Evolutionary conservation across 306 rosid genomes (phyloP).

Genomic region (Corylus heterophylla): DNA sequence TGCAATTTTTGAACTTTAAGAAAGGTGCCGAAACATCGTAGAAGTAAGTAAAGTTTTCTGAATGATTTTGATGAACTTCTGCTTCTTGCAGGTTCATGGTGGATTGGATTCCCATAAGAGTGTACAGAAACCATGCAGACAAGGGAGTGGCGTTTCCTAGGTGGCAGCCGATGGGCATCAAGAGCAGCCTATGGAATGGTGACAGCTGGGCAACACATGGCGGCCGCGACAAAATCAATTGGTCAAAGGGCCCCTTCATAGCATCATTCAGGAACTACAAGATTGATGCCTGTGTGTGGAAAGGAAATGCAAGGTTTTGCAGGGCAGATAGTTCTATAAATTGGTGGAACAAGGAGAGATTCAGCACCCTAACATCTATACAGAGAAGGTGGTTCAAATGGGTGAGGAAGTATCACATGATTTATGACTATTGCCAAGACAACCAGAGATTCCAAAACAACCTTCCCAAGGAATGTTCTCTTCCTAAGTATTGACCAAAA

Average conservation of each 20-base stretch:
- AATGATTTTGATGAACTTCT: background rate
- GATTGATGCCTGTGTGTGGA: constrained; percentile 82
- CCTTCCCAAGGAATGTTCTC: constrained; percentile 84
- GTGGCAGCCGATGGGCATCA: constrained; percentile 88
- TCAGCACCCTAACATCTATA: constrained; percentile 41
- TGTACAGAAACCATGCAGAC: constrained; percentile 83
- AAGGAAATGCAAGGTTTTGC: constrained; percentile 81
- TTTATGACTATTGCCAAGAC: constrained; percentile 82
- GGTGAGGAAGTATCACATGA: constrained; percentile 76
- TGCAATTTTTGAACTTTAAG: too few relatives aligned
- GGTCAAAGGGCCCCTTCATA: constrained; percentile 79
- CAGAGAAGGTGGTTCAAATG: constrained; percentile 81
- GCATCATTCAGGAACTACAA: constrained; percentile 66
- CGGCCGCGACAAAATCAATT: constrained; percentile 78
- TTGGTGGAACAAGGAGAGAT: constrained; percentile 78
- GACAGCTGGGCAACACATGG: constrained; percentile 93
- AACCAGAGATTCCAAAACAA: constrained; percentile 61
- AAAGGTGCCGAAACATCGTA: too few relatives aligned
- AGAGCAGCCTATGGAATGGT: constrained; percentile 78
- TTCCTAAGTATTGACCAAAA: constrained; percentile 66
- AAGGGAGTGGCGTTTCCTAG: constrained; percentile 80
- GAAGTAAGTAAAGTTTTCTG: too few relatives aligned
- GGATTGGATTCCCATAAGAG: constrained; percentile 81
- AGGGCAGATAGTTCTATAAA: constrained; percentile 54
- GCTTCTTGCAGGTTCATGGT: constrained; percentile 63